These are phyloP conservation scores for Boletellus deceptivus DNA, from an alignment of 1,284 basidiomycete species.

Conservation along the genomic window DNA sequence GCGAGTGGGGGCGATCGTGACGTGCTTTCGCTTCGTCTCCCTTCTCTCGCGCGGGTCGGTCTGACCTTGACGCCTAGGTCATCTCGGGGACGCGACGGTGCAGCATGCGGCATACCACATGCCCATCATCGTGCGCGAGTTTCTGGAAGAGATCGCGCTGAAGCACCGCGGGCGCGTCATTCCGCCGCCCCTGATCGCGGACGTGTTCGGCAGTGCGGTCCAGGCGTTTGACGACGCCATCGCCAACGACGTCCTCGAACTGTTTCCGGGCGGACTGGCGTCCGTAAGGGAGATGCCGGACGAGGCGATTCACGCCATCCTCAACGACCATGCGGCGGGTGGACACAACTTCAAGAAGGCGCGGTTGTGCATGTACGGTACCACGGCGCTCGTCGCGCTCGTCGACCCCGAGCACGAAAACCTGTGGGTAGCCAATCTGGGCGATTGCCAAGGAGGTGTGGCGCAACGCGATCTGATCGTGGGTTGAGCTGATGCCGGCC, in stretches of 20 bases:
- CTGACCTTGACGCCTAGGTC: conserved; percentile 39
- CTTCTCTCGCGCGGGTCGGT: too few species aligned
- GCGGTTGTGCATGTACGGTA: conserved; percentile 69
- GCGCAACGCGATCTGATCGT: conserved; percentile 16
- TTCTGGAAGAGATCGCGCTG: conserved; percentile 44
- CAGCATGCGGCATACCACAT: conserved; percentile 65
- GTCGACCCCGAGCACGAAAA: conserved; percentile 63
- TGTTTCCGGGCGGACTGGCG: conserved; percentile 58
- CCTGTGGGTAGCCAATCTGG: conserved; percentile 70
- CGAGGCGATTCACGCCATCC: conserved; percentile 50
- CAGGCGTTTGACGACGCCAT: conserved; percentile 65
- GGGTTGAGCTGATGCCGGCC: conserved; percentile 2
- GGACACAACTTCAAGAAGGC: conserved; percentile 63
- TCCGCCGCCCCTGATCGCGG: conserved; percentile 48
- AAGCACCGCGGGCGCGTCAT: conserved; percentile 35
- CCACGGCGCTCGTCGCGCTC: conserved; percentile 66
- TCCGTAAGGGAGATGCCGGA: conserved; percentile 50
- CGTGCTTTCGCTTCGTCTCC: background rate
- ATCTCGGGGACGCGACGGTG: conserved; percentile 67
- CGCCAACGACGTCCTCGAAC: conserved; percentile 57
- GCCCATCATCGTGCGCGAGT: conserved; percentile 63
- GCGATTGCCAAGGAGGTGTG: conserved; percentile 68
- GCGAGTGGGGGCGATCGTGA: conserved; percentile 42
- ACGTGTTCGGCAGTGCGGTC: conserved; percentile 55
- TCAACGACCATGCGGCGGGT: conserved; percentile 59